Base-by-base conservation (phyloP, 2,329 filamentous ascomycete genomes). In the Colletotrichum spinosum region DNA sequence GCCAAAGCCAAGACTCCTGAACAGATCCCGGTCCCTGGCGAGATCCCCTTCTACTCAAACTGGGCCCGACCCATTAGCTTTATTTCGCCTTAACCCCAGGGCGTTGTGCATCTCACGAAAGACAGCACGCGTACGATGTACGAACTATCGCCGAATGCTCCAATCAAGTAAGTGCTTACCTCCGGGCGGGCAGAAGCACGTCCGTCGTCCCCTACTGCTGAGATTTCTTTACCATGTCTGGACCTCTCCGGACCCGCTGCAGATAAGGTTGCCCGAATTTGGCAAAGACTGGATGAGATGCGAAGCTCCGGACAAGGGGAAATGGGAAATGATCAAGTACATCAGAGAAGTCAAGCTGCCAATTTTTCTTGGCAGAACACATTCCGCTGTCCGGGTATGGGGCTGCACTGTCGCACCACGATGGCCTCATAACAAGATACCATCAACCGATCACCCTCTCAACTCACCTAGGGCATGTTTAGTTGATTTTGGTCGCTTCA, bases 261-360 rank as follows among this genome's bases (percentile, higher is more conserved):
- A 62, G 58, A 65, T 65, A 56, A 62, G 57, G 46, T 57, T 62
- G 58, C 34, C 52, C 48, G 52, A 33, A 42, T 66, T 56, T 53
- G 48, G 49, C 48, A 50, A 48, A 53, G 63, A 57, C 52, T 50
- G 48, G 48, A 62, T 25, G 52, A 34, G 58, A 56, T 55, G 51
- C 25, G 44, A 34, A 55, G 46, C 52, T 38, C 39, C 46, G 57
- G 50, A 49, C 44, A 42, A 52, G 33, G 42, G 44, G 51, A 38
- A 41, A 50, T 39, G 17, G 46, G n/a, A 38, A 61, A 42, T 35
- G 25, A 25, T 25, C 25, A 25, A 25, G 25, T 5, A 25, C 25
- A 25, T 25, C 25, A 25, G 25, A 25, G 25, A 5, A 25, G 25
- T 25, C 25, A 41, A 12, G 7, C 45, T 41, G 39, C 15, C 13